Evolutionary conservation across 169 alveolate genomes (phyloP).

Genomic region (Eimeria praecox): DNA sequence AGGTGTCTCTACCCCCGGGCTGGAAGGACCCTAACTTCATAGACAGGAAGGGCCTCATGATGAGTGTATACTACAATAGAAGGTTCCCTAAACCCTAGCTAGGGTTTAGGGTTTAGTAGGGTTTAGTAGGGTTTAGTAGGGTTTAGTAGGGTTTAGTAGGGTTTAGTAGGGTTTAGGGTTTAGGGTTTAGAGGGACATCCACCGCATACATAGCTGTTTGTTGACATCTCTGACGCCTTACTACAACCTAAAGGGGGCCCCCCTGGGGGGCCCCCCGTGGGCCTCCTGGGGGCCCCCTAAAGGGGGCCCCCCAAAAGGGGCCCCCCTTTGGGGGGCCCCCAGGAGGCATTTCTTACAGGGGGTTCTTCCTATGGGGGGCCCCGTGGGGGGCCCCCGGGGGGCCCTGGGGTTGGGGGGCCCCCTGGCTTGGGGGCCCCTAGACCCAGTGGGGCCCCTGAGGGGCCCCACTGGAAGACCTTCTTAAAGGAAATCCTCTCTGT

Average conservation of each 20-base stretch:
- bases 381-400: neutral
- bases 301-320: too few relatives aligned
- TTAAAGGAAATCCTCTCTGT: neutral
- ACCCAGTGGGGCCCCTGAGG: neutral
- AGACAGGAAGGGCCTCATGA: constrained; percentile 89
- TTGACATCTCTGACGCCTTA: neutral
- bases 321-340: too few relatives aligned
- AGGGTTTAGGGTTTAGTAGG: too few relatives aligned
- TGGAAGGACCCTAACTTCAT: constrained; percentile 91
- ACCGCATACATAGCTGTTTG: neutral
- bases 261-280: too few relatives aligned
- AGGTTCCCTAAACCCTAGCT: constrained; percentile 88
- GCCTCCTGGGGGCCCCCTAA: neutral
- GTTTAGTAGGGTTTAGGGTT: too few relatives aligned
- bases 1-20: constrained; percentile 90
- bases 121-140: too few relatives aligned
- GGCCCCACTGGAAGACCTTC: neutral
- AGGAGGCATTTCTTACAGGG: too few relatives aligned
- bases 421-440: neutral
- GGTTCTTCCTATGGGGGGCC: too few relatives aligned
- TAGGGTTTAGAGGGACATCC: too few relatives aligned
- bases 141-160: too few relatives aligned
- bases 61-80: constrained; percentile 88
- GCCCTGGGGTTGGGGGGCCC: neutral
- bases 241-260: too few relatives aligned